Evolutionary conservation across 2,329 filamentous ascomycete species (phyloP), one percentile per base, ranked within the genome.

Genomic region (Malbranchea zuffiana): DNA sequence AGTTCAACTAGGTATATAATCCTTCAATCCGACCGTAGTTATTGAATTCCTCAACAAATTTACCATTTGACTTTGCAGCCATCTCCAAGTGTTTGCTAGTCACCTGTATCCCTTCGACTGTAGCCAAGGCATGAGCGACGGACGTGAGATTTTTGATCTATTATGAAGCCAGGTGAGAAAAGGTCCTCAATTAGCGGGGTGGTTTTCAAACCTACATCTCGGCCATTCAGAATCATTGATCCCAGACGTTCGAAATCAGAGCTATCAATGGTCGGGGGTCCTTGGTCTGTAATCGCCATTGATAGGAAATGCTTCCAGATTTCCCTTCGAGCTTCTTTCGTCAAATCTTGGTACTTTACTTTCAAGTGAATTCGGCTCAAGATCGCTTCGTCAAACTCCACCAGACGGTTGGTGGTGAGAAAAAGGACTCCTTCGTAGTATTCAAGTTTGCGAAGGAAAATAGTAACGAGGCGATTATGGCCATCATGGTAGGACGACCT

Each of bases 341-440:
- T 50, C 6, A 62, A 47, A 20, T 45, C 26, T 5, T 50, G 27
- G 39, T 61, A 61, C 33, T 51, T 43, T 3, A 60, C 34, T n/a
- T 41, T 48, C 5, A 59, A 37, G 43, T 61, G 50, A 12, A 61
- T 56, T 7, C 54, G 46, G 12, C 51, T 56, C 2, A 54, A 42
- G 40, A 61, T 54, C 12, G 52, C 55, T 18, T 56, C 50, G 40
- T 64, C 58, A 44, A 63, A 56, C 11, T 51, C 40, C 5, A 50
- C 47, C 8, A 54, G 47, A 6, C 55, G 52, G 36, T 63, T 63
- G 1, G 55, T 59, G 3, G 58, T 65, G 5, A 63, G 47, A 40
- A 62, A 56, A 12, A 63, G 48, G 11, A 63, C 52, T 16, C 61
- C 61, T 20, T 50, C 24, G 39, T 57, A 62, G 44, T 61, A 61